Conservation (phyloP, 1,139 yeast species). For the Meyerozyma elateridarum region DNA sequence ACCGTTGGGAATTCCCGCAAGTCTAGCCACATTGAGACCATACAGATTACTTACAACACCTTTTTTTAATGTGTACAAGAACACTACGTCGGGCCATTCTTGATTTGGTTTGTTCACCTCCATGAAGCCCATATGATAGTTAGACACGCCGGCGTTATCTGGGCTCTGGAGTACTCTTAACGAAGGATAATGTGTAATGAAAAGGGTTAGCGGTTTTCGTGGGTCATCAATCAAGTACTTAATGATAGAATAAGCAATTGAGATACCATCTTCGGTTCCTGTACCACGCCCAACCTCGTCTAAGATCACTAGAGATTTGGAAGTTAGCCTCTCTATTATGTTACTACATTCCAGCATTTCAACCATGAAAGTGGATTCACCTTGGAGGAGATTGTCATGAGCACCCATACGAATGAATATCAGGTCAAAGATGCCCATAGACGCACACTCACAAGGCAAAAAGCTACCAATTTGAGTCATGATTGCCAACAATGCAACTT, state of each 20-base stretch:
- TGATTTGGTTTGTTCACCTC: conserved; percentile 34
- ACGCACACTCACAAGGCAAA: conserved; percentile 38
- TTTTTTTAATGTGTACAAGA: conserved; percentile 54
- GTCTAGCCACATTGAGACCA: conserved; percentile 74
- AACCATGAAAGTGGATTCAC: conserved; percentile 73
- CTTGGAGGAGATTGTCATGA: conserved; percentile 59
- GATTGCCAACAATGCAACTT: conserved; percentile 53
- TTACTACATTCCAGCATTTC: conserved; percentile 65
- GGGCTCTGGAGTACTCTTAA: conserved; percentile 48
- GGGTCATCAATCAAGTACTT: conserved; percentile 49
- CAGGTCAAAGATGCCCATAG: conserved; percentile 55
- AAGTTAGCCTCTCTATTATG: conserved; percentile 43
- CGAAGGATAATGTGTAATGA: conserved; percentile 87
- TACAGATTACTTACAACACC: conserved; percentile 67
- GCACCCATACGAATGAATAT: conserved; percentile 68
- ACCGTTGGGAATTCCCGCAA: conserved; percentile 55
- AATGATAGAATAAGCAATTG: conserved; percentile 77
- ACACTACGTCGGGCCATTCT: conserved; percentile 43
- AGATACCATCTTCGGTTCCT: conserved; percentile 83
- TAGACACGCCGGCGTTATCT: conserved; percentile 40
- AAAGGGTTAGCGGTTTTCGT: conserved; percentile 55
- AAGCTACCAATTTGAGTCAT: conserved; percentile 51
- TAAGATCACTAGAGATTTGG: conserved; percentile 51
- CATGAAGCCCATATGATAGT: conserved; percentile 73
- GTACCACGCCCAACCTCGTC: conserved; percentile 80